phyloP scores from a whole-genome alignment of 352 stramenopile species.

The Phytophthora pisi region DNA sequence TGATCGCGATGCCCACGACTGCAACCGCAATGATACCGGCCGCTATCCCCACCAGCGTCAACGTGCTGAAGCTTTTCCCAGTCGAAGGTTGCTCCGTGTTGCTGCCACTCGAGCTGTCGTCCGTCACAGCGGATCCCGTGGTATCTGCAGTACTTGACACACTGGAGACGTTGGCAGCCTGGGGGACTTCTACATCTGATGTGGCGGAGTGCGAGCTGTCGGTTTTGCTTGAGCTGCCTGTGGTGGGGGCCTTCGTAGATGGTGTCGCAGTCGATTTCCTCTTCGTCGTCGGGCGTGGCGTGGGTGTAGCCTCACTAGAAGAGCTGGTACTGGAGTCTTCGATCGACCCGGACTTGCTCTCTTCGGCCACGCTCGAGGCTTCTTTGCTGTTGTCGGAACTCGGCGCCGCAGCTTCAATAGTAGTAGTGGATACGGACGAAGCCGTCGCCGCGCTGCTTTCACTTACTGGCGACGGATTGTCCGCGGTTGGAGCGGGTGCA shows the following conservation, averaged over 20 bases:
- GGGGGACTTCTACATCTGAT: not conserved
- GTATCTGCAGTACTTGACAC: not conserved
- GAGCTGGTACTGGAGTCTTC: not conserved
- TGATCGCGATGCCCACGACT: not conserved
- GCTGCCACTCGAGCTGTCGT: not conserved
- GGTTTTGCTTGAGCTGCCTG: not conserved
- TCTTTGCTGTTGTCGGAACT: not conserved
- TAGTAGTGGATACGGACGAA: not conserved
- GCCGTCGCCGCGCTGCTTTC: not conserved
- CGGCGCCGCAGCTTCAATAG: not conserved
- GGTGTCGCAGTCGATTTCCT: not conserved
- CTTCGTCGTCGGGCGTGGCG: not conserved
- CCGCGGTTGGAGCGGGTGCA: not conserved
- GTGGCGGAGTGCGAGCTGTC: not conserved
- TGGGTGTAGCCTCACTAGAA: not conserved
- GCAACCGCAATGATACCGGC: not conserved
- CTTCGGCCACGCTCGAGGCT: not conserved
- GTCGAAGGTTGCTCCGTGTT: not conserved
- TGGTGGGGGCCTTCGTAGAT: not conserved
- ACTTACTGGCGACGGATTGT: not conserved
- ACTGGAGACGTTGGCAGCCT: not conserved
- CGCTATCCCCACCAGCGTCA: not conserved
- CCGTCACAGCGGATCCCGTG: not conserved
- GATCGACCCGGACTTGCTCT: not conserved
- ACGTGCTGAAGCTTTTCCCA: not conserved